Conservation (phyloP, 2,329 filamentous ascomycete species). For the Tothia fuscella region DNA sequence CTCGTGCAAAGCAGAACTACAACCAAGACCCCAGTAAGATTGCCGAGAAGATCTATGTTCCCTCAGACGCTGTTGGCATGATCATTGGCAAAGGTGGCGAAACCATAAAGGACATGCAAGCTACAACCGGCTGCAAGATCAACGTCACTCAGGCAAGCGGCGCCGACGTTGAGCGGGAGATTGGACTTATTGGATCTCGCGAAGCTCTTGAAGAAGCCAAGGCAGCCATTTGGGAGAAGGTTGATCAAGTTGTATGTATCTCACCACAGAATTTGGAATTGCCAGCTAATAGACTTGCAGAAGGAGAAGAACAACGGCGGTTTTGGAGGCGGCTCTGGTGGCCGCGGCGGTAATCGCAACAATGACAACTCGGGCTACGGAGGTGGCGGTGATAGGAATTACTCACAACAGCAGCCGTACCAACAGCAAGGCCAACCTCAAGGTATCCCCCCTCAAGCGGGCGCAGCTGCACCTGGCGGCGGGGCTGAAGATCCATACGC, state of each 20-base stretch:
- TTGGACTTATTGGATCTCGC: constrained; percentile 67
- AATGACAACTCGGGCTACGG: constrained; percentile 21
- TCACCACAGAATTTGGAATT: not conserved
- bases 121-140: constrained; percentile 80
- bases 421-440: constrained; percentile 23
- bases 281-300: constrained; percentile 22
- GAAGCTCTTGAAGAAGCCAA: constrained; percentile 74
- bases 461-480: constrained; percentile 41
- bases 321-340: constrained; percentile 23
- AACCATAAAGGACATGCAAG: constrained; percentile 90
- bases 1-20: not conserved
- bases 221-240: constrained; percentile 78
- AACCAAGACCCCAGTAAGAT: constrained; percentile 43
- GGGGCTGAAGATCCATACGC: constrained; percentile 48
- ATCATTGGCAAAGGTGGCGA: constrained; percentile 91
- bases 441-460: constrained; percentile 14
- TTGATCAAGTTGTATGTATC: constrained; percentile 67
- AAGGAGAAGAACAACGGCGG: constrained; percentile 33
- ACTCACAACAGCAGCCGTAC: constrained; percentile 35
- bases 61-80: constrained; percentile 88
- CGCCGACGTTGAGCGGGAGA: constrained; percentile 72
- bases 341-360: constrained; percentile 20
- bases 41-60: constrained; percentile 73
- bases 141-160: constrained; percentile 77
- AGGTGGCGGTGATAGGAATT: constrained; percentile 22